Conservation (phyloP, 1,139 yeast genomes). For the Nakaseomyces uthaithaninus region DNA sequence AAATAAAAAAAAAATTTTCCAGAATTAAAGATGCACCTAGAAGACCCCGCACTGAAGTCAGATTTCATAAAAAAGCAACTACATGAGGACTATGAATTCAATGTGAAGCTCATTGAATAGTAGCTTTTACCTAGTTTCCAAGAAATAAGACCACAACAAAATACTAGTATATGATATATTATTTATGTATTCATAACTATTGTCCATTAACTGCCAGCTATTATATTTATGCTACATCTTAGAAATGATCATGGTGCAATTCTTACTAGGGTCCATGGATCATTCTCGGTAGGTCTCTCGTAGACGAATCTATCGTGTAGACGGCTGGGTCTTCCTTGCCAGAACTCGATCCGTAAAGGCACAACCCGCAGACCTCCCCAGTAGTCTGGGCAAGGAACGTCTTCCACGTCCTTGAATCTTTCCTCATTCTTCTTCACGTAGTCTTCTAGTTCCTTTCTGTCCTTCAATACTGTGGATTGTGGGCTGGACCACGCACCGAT, state of each 20-base stretch:
- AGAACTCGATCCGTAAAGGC: constrained; percentile 87
- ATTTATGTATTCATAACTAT: neutral
- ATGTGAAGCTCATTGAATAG: no score
- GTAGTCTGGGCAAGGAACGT: constrained; percentile 80
- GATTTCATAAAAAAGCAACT: no score
- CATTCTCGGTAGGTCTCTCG: constrained; percentile 45
- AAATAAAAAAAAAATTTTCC: no score
- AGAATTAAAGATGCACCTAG: no score
- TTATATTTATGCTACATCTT: no score
- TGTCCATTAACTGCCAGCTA: no score
- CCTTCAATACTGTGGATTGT: constrained; percentile 55
- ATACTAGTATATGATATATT: neutral
- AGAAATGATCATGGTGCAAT: constrained; percentile 65
- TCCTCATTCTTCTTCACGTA: constrained; percentile 42
- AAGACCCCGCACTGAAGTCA: no score
- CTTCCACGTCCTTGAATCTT: constrained; percentile 53
- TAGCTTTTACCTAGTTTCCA: no score
- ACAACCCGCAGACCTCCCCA: constrained; percentile 94
- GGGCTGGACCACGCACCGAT: constrained; percentile 98
- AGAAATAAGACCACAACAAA: no score
- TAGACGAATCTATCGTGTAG: constrained; percentile 85
- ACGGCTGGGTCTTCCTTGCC: constrained; percentile 93
- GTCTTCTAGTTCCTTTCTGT: constrained; percentile 56
- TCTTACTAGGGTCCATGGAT: constrained; percentile 57
- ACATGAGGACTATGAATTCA: no score